phyloP scores from a whole-genome alignment of 164 flowering plant genomes.

The Saururus chinensis region DNA sequence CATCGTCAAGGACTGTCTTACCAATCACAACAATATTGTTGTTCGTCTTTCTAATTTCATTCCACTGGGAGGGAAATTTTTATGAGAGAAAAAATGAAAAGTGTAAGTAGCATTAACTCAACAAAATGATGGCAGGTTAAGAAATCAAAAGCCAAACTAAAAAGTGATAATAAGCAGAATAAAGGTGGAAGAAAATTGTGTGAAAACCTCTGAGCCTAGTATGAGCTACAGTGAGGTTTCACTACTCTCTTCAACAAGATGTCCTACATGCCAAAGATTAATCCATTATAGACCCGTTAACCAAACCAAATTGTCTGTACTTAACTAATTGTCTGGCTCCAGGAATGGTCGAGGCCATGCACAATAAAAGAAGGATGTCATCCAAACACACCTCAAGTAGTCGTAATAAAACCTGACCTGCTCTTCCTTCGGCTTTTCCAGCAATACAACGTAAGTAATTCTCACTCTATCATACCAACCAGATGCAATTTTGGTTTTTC shows the following conservation, averaged over 20 bases:
- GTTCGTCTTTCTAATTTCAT: constrained; percentile 72
- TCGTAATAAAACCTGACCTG: no score
- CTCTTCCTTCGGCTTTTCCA: no score
- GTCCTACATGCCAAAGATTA: neutral
- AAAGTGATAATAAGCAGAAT: neutral
- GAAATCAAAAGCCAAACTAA: neutral
- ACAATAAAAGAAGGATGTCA: no score
- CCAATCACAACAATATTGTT: constrained; percentile 67
- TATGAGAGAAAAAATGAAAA: neutral
- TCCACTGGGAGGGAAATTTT: constrained; percentile 34
- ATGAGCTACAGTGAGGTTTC: neutral
- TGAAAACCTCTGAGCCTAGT: neutral
- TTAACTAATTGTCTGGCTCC: no score
- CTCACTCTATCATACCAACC: no score
- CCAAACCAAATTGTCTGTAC: no score
- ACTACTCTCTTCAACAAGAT: neutral
- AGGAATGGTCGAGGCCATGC: no score
- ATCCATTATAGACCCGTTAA: no score
- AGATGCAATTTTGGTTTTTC: no score
- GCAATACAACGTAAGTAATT: no score
- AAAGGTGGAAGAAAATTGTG: neutral
- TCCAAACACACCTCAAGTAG: no score
- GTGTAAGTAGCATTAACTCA: neutral
- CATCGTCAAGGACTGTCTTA: constrained; percentile 46
- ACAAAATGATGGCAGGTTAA: neutral